Evolutionary conservation across 1,284 basidiomycete genomes (phyloP).

Genomic region (Hemileia vastatrix): DNA sequence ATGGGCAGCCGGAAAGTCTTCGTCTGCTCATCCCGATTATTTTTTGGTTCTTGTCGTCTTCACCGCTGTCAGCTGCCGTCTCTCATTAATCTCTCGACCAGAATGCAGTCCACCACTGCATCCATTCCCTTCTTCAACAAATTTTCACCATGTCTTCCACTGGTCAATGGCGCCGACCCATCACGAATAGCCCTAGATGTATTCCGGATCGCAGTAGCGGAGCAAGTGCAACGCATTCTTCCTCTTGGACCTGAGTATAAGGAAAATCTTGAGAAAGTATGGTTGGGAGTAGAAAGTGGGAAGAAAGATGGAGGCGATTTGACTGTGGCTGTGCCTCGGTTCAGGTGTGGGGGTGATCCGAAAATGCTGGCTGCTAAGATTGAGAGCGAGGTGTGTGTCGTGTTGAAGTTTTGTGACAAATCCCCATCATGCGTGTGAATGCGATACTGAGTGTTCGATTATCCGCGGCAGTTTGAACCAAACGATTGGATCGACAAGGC

Average conservation of each 20-base stretch:
- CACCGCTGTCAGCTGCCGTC: too few relatives aligned
- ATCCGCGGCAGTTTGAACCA: slow-evolving; percentile 46
- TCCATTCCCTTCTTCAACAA: too few relatives aligned
- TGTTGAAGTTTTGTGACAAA: background rate
- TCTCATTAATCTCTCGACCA: too few relatives aligned
- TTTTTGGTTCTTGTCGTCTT: too few relatives aligned
- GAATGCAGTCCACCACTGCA: too few relatives aligned
- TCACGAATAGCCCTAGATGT: slow-evolving; percentile 64
- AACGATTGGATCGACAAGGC: slow-evolving; percentile 54
- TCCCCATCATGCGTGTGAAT: background rate
- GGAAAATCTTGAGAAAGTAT: slow-evolving; percentile 58
- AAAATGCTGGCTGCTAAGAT: slow-evolving; percentile 69
- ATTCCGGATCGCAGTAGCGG: slow-evolving; percentile 74
- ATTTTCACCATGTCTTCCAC: slow-evolving; percentile 40
- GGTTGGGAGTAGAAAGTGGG: slow-evolving; percentile 73
- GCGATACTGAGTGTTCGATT: background rate
- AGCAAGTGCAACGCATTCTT: slow-evolving; percentile 61
- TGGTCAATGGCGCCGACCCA: slow-evolving; percentile 52
- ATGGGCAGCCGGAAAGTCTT: too few relatives aligned
- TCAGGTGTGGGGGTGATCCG: slow-evolving; percentile 72
- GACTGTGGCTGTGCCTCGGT: slow-evolving; percentile 80
- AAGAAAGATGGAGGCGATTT: slow-evolving; percentile 82
- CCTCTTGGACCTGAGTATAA: slow-evolving; percentile 51
- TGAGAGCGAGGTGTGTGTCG: slow-evolving; percentile 56
- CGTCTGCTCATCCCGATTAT: too few relatives aligned